A percentile compares a stretch with the other conserved stretches of the same genome.
phyloP scores from a whole-genome alignment of 1,139 yeast species.

The Debaryomyces robertsiae region DNA sequence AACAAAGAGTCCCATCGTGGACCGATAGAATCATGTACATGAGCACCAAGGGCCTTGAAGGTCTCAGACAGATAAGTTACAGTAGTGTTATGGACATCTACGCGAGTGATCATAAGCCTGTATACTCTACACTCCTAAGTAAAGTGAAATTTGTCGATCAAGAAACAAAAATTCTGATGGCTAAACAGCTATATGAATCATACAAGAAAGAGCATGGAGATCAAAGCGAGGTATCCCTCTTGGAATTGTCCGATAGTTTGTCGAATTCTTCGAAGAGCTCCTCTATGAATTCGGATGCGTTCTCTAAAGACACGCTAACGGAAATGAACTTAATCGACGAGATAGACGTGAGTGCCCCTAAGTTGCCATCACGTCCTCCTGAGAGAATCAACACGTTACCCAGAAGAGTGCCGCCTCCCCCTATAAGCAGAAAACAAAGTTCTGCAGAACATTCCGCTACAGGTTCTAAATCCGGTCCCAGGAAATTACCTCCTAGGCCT shows the following conservation, averaged over 20 bases:
- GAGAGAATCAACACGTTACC: conserved; percentile 21
- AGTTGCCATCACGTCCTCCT: conserved; percentile 21
- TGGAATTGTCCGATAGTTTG: conserved; percentile 22
- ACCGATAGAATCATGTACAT: conserved; percentile 80
- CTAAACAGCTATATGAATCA: conserved; percentile 33
- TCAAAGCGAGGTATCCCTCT: conserved; percentile 19
- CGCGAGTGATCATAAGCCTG: conserved; percentile 91
- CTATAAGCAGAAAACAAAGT: conserved; percentile 26
- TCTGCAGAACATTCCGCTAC: conserved; percentile 5
- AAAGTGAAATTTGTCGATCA: conserved; percentile 63
- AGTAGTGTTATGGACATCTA: conserved; percentile 56
- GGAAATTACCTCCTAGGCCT: conserved; percentile 18
- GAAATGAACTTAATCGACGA: conserved; percentile 43
- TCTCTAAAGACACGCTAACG: conserved; percentile 33
- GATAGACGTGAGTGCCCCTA: conserved; percentile 23
- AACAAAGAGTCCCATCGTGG: conserved; percentile 95
- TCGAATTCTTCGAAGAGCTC: conserved; percentile 19
- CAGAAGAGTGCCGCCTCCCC: conserved; percentile 44
- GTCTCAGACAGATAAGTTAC: conserved; percentile 60
- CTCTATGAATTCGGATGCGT: conserved; percentile 18
- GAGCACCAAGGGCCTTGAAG: conserved; percentile 42
- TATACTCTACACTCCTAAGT: conserved; percentile 72
- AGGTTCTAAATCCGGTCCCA: conserved; percentile 17
- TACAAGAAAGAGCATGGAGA: conserved; percentile 37
- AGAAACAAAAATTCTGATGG: conserved; percentile 29